Percentiles rank a stretch among this genome's conserved stretches.
Conservation (phyloP, 176 grass and related monocot genomes). For the Juncus inflexus region DNA sequence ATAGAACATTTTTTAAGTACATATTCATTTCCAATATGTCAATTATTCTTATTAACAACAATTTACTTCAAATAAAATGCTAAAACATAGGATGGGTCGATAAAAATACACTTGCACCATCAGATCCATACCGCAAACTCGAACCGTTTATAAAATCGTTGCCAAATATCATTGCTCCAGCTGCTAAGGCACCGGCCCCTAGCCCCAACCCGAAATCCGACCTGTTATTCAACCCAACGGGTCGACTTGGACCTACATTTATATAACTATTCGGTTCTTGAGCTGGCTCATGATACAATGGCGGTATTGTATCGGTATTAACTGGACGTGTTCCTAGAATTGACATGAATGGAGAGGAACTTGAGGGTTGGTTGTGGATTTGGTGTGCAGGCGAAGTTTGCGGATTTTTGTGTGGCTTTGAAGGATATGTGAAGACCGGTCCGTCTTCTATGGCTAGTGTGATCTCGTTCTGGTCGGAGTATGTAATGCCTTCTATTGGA, state of each 20-base stretch:
- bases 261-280: conserved; percentile 53
- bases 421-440: conserved; percentile 59
- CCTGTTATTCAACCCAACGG: conserved; percentile 25
- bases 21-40: too few species aligned
- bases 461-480: conserved; percentile 55
- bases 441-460: conserved; percentile 90
- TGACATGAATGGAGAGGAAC: conserved; percentile 26
- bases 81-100: conserved; percentile 48
- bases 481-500: conserved; percentile 40
- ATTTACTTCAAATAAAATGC: conserved; percentile 5
- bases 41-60: too few species aligned
- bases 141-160: conserved; percentile 60
- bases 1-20: too few species aligned
- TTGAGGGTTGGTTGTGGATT: conserved; percentile 29
- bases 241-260: conserved; percentile 50
- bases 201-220: conserved; percentile 61
- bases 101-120: conserved; percentile 38
- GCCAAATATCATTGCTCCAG: conserved; percentile 76
- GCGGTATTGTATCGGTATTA: conserved; percentile 39
- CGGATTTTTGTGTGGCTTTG: conserved; percentile 22
- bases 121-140: conserved; percentile 34
- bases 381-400: background rate
- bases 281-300: conserved; percentile 33
- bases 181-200: conserved; percentile 68
- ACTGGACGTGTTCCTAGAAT: conserved; percentile 31